Evolutionary conservation across 2,329 filamentous ascomycete species (phyloP).

Genomic region (Neofusicoccum kwambonambiense): DNA sequence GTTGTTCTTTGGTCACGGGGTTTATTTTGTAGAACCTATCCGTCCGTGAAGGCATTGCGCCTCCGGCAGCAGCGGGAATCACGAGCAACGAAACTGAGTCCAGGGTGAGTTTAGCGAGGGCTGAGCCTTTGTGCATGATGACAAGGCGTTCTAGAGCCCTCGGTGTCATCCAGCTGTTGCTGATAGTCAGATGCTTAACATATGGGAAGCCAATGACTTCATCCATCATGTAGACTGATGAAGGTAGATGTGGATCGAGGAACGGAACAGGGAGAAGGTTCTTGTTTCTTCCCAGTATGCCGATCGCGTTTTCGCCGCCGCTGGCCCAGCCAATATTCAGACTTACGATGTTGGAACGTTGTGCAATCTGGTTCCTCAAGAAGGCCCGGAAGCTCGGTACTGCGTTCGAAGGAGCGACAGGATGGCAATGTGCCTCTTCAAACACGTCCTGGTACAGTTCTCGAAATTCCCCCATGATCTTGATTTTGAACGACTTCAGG

Average conservation of each 20-base stretch:
- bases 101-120: slow-evolving; percentile 55
- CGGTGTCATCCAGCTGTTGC: slow-evolving; percentile 69
- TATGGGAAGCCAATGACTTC: slow-evolving; percentile 51
- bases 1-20: no score
- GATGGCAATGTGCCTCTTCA: slow-evolving; percentile 44
- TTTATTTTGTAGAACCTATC: background rate
- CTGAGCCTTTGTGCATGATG: slow-evolving; percentile 43
- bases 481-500: slow-evolving; percentile 56
- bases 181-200: slow-evolving; percentile 60
- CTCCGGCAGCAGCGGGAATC: background rate
- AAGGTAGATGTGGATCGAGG: slow-evolving; percentile 30
- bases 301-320: slow-evolving; percentile 65
- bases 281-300: slow-evolving; percentile 60
- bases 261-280: slow-evolving; percentile 64
- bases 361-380: slow-evolving; percentile 52
- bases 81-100: slow-evolving; percentile 55
- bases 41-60: background rate
- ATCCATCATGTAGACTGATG: slow-evolving; percentile 19
- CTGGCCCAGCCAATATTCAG: slow-evolving; percentile 66
- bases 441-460: slow-evolving; percentile 52
- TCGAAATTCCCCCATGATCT: slow-evolving; percentile 67
- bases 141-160: slow-evolving; percentile 56
- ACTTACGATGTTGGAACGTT: slow-evolving; percentile 52
- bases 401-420: slow-evolving; percentile 53
- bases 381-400: slow-evolving; percentile 53